Conservation (phyloP, 495 filamentous ascomycete species). For the Pyrenula aspistea region DNA sequence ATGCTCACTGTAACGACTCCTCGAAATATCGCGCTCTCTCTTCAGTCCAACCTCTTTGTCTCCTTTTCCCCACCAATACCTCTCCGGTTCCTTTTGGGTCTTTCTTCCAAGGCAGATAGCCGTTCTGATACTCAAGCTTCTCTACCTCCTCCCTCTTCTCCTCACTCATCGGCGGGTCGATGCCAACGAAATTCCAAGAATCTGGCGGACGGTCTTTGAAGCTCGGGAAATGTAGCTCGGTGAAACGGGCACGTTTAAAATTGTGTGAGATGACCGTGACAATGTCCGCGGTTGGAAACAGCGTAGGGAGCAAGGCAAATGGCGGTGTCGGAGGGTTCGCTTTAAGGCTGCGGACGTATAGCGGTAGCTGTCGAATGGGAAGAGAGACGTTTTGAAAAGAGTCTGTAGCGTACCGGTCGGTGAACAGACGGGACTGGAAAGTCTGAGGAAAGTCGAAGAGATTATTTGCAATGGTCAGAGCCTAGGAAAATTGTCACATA, state of each 20-base stretch:
- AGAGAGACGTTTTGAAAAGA: constrained; percentile 71
- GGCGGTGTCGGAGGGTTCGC: constrained; percentile 14
- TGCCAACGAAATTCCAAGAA: neutral
- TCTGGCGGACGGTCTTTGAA: neutral
- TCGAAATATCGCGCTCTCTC: neutral
- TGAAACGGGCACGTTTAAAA: constrained; percentile 59
- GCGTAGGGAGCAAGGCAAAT: neutral
- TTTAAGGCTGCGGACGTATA: constrained; percentile 14
- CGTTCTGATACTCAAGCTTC: neutral
- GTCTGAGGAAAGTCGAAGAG: constrained; percentile 17
- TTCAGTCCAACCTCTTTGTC: neutral
- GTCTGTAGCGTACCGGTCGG: constrained; percentile 62
- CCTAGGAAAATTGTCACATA: too few species aligned
- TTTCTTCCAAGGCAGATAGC: neutral
- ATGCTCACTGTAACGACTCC: neutral
- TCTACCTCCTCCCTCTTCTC: neutral
- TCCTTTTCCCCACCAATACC: neutral
- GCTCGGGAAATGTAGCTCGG: constrained; percentile 48
- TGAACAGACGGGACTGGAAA: constrained; percentile 22
- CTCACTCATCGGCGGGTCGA: neutral
- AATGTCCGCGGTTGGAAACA: constrained; percentile 27
- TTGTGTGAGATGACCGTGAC: constrained; percentile 63
- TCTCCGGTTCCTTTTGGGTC: neutral
- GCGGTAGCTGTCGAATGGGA: constrained; percentile 48
- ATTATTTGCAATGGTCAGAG: constrained; percentile 28